Evolutionary conservation across 176 grass and related monocot species (phyloP).

Genomic region (Zoysia pacifica): DNA sequence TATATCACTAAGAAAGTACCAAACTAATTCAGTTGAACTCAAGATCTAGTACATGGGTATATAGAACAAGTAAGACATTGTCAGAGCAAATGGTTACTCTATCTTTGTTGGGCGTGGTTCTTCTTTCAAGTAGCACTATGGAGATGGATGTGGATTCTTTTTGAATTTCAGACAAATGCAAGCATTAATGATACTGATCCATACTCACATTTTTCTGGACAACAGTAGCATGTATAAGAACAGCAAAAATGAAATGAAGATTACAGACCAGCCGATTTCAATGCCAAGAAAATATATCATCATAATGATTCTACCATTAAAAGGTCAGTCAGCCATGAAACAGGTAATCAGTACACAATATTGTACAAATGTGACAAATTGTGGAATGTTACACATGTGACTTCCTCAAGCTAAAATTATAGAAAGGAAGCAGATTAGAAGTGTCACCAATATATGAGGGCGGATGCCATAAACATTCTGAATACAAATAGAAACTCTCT

Average conservation of each 20-base stretch:
- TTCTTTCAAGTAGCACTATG: slow-evolving; percentile 9
- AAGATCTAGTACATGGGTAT: background rate
- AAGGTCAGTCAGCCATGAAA: slow-evolving; percentile 2
- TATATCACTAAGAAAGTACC: background rate
- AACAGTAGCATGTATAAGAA: background rate
- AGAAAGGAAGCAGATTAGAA: slow-evolving; percentile 32
- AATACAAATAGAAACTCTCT: background rate
- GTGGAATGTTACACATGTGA: slow-evolving; percentile 29
- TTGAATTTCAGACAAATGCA: background rate
- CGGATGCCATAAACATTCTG: slow-evolving; percentile 1
- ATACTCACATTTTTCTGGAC: background rate
- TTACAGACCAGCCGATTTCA: slow-evolving; percentile 8
- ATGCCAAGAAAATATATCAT: slow-evolving; percentile 8
- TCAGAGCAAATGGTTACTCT: slow-evolving; percentile 7
- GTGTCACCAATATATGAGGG: background rate
- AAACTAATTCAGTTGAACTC: background rate
- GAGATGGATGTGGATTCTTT: background rate
- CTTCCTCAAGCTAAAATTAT: slow-evolving; percentile 24
- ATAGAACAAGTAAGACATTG: background rate
- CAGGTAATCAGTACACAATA: slow-evolving; percentile 23
- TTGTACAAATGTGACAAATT: slow-evolving; percentile 25
- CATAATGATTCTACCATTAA: slow-evolving; percentile 3
- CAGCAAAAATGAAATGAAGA: slow-evolving; percentile 12
- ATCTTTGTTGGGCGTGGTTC: background rate
- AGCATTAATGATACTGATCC: slow-evolving; percentile 3